Percentiles rank a stretch among this genome's conserved stretches.
phyloP scores from a whole-genome alignment of 108 stramenopile species.

The Bacterosira constricta region DNA sequence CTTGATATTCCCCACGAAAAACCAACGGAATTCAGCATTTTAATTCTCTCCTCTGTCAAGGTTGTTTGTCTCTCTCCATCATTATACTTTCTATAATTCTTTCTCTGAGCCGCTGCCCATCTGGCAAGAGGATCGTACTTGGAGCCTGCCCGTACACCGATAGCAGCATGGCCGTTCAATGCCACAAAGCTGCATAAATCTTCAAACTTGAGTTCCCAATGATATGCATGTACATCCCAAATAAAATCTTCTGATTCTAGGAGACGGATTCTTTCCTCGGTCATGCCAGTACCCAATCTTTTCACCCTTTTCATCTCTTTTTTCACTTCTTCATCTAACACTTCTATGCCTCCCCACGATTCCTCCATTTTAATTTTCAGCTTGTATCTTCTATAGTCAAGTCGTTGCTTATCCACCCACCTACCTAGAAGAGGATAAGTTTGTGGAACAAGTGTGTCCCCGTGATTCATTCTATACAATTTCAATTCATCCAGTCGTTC shows the following conservation, averaged over 20 bases:
- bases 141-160: conserved; percentile 5
- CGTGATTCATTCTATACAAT: conserved; percentile 49
- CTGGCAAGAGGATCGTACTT: conserved; percentile 57
- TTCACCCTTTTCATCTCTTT: conserved; percentile 16
- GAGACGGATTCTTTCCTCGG: conserved; percentile 41
- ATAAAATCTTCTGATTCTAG: conserved; percentile 46
- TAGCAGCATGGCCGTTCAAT: conserved; percentile 36
- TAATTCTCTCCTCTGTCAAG: conserved; percentile 71
- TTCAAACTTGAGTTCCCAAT: conserved; percentile 37
- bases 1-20: conserved; percentile 63
- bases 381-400: conserved; percentile 36
- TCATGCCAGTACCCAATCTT: conserved; percentile 41
- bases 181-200: conserved; percentile 37
- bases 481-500: conserved; percentile 43
- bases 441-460: conserved; percentile 58
- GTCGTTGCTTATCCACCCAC: conserved; percentile 67
- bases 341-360: not conserved
- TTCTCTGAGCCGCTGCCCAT: conserved; percentile 74
- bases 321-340: conserved; percentile 9
- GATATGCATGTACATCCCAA: conserved; percentile 37
- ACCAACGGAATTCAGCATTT: conserved; percentile 67
- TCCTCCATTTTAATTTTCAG: conserved; percentile 28
- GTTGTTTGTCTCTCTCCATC: conserved; percentile 67
- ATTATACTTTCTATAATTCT: conserved; percentile 55
- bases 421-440: conserved; percentile 46